These are phyloP conservation scores for Jatropha podagrica DNA, from an alignment of 441 rosid genomes.

Conservation along the genomic window DNA sequence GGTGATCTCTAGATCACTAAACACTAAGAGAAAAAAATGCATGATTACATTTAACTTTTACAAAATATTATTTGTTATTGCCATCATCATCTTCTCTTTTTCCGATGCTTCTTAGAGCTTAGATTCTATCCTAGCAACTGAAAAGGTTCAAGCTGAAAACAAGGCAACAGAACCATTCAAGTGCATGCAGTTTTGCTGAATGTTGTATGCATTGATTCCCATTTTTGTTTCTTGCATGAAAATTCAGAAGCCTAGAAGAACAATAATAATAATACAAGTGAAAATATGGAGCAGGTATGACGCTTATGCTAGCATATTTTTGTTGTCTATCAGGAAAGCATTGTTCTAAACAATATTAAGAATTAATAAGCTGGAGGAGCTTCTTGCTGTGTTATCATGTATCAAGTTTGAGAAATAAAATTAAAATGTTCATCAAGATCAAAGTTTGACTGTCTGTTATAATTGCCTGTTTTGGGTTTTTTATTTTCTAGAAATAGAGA, in stretches of 20 bases:
- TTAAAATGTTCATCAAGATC: neutral
- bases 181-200: neutral
- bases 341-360: neutral
- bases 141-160: neutral
- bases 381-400: neutral
- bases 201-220: neutral
- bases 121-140: neutral
- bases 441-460: neutral
- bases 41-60: conserved; percentile 4
- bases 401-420: neutral
- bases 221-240: neutral
- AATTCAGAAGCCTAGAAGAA: neutral
- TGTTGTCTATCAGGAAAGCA: neutral
- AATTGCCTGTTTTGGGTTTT: no score
- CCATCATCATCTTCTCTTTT: neutral
- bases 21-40: conserved; percentile 24
- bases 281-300: neutral
- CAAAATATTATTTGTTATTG: neutral
- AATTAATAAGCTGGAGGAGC: neutral
- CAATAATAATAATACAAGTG: no score
- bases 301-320: neutral
- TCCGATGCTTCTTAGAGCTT: neutral
- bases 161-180: neutral
- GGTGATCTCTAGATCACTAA: conserved; percentile 38
- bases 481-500: no score